Base-by-base conservation (phyloP, 169 alveolate species). In the Plasmodium cynomolgi region DNA sequence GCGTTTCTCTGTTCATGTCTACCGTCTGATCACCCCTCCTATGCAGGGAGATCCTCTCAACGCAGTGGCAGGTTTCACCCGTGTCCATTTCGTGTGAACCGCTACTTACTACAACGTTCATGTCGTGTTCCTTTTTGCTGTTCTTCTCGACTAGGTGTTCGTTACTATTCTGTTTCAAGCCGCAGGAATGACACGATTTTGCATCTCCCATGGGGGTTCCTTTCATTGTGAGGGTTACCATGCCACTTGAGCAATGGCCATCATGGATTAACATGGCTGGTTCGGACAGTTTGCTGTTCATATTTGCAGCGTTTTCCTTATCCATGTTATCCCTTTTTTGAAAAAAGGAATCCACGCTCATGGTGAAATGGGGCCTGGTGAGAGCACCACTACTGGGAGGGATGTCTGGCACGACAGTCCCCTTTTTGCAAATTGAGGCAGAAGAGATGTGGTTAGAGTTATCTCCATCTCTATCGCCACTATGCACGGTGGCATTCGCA, bases 91-190 rank as follows among this genome's bases (percentile, higher is more conserved):
- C 86, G 44, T 44, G 41, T 23, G 86, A 81, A 26, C n/a, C 39
- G n/a, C 37, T 26, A 81, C 33, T 44, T 20, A 17, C 62, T 26
- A 41, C 62, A 9, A n/a, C 9, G 62, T 26, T 29, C 39, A 81
- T 81, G 15, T 29, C 86, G 72, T 81, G 74, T 41, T 81, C 86
- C 62, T 47, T 47, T 81, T 81, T 81, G 20, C 47, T 81, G 33
- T 81, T 81, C 31, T 47, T 81, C 37, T 81, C 77, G 17, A 23
- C 77, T 68, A 68, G 3, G 7, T 68, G 37, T 13, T 68, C 77
- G n/a, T 68, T 68, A 2, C 7, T 20, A 68, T 3, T 68, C 20
- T 6, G 13, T 20, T 7, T 68, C 31, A 23, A 26, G 1, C 41
- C 77, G 1, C 77, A 68, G 17, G 15, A 68, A 26, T 68, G 39